Evolutionary conservation across 2,329 filamentous ascomycete species (phyloP).

Genomic region (Beauveria sp.): DNA sequence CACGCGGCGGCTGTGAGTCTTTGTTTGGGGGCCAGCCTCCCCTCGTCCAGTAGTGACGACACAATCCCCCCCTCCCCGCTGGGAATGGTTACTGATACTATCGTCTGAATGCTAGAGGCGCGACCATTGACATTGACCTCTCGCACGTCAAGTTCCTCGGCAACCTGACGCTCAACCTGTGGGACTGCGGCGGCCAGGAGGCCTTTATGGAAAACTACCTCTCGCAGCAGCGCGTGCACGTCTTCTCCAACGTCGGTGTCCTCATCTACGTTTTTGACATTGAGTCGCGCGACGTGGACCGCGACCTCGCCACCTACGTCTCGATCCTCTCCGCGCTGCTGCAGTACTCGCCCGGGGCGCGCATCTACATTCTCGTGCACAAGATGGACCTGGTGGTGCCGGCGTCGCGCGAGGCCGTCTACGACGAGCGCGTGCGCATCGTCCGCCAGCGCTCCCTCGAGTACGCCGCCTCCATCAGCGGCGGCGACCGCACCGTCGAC

Average conservation of each 20-base stretch:
- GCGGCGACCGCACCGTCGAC: constrained; percentile 40
- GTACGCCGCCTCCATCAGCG: constrained; percentile 32
- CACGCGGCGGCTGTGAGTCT: constrained; percentile 65
- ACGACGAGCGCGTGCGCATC: constrained; percentile 71
- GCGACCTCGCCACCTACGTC: constrained; percentile 86
- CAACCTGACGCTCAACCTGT: constrained; percentile 92
- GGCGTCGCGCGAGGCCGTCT: constrained; percentile 69
- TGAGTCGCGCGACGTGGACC: constrained; percentile 87
- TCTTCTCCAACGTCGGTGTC: constrained; percentile 93
- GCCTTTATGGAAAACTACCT: constrained; percentile 99
- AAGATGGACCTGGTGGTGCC: constrained; percentile 95
- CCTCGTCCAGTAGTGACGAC: background rate
- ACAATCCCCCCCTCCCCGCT: too few relatives aligned
- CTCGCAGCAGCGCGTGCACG: constrained; percentile 86
- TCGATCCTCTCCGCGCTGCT: constrained; percentile 82
- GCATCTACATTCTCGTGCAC: constrained; percentile 92
- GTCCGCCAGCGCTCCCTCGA: constrained; percentile 66
- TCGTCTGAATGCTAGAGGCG: constrained; percentile 47
- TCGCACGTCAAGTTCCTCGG: constrained; percentile 98
- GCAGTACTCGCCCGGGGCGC: constrained; percentile 73
- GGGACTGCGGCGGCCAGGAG: constrained; percentile 98
- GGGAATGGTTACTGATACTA: background rate
- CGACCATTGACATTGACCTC: constrained; percentile 96
- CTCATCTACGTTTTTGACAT: constrained; percentile 99
- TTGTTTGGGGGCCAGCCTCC: background rate